phyloP scores from a whole-genome alignment of 805 yeast species.

The Pichia sporocuriosa region DNA sequence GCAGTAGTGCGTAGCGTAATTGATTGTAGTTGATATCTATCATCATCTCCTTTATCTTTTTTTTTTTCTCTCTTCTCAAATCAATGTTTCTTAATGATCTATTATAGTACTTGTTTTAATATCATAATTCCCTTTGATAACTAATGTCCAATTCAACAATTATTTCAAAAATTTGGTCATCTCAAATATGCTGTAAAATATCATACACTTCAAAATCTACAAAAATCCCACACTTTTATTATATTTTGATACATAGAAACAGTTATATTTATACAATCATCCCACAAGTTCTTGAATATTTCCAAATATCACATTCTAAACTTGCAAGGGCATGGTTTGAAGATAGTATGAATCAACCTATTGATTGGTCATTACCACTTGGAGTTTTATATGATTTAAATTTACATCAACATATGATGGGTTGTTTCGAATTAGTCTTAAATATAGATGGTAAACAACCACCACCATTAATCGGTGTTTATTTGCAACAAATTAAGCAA shows the following conservation, averaged over 20 bases:
- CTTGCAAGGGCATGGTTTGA: slow-evolving; percentile 12
- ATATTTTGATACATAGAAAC: slow-evolving; percentile 34
- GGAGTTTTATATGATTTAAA: slow-evolving; percentile 45
- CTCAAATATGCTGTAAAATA: slow-evolving; percentile 1
- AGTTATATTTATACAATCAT: slow-evolving; percentile 45
- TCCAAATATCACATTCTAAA: slow-evolving; percentile 29
- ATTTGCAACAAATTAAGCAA: too few species aligned
- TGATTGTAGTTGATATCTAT: too few species aligned
- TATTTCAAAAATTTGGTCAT: not conserved
- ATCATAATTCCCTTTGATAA: too few species aligned
- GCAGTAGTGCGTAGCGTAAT: too few species aligned
- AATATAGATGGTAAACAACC: too few species aligned
- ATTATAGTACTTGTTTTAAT: too few species aligned
- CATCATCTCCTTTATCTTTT: too few species aligned
- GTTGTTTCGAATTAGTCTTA: not conserved
- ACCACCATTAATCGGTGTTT: too few species aligned
- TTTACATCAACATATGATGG: slow-evolving; percentile 32
- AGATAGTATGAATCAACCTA: slow-evolving; percentile 33
- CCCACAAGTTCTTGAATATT: slow-evolving; percentile 32
- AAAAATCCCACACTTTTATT: too few species aligned
- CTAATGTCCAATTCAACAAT: too few species aligned
- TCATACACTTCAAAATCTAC: not conserved
- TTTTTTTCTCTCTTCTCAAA: too few species aligned
- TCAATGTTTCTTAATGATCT: too few species aligned
- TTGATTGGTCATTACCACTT: slow-evolving; percentile 72